Conservation (phyloP, 129 eudicot genomes). For the Flaveria ramosissima region DNA sequence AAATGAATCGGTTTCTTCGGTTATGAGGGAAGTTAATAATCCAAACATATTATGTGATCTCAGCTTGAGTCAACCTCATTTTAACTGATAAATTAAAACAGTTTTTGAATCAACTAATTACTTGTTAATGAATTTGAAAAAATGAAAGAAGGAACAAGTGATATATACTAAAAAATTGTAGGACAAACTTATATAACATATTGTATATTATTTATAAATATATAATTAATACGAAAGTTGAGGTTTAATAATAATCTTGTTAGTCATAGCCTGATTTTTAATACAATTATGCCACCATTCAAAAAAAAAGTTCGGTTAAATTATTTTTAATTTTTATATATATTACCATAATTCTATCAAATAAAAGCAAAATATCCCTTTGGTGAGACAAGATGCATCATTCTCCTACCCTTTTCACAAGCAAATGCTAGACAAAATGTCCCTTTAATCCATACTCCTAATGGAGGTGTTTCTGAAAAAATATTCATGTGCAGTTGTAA, state of each 20-base stretch:
- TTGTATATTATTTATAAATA: too few species aligned
- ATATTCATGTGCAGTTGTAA: constrained; percentile 18
- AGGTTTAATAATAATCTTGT: too few species aligned
- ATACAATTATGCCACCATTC: too few species aligned
- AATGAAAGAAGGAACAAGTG: not conserved
- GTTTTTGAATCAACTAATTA: not conserved
- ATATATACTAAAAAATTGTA: too few species aligned
- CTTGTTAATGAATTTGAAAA: not conserved
- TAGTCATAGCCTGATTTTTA: too few species aligned
- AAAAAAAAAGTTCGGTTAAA: not conserved
- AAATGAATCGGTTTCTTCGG: not conserved
- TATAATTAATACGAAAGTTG: too few species aligned
- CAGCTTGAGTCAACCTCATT: not conserved
- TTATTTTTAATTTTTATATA: not conserved
- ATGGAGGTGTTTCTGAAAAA: constrained; percentile 17
- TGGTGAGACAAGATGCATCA: constrained; percentile 40
- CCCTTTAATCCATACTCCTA: constrained; percentile 25
- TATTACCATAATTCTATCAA: not conserved
- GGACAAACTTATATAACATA: too few species aligned
- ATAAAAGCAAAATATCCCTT: not conserved
- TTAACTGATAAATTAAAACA: not conserved
- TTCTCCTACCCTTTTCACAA: constrained; percentile 26
- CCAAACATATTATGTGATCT: not conserved
- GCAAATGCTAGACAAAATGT: constrained; percentile 25
- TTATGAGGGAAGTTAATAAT: not conserved